Evolutionary conservation across 495 filamentous ascomycete genomes (phyloP), one percentile per base, ranked within the genome.

Genomic region (Patellaria atrata): DNA sequence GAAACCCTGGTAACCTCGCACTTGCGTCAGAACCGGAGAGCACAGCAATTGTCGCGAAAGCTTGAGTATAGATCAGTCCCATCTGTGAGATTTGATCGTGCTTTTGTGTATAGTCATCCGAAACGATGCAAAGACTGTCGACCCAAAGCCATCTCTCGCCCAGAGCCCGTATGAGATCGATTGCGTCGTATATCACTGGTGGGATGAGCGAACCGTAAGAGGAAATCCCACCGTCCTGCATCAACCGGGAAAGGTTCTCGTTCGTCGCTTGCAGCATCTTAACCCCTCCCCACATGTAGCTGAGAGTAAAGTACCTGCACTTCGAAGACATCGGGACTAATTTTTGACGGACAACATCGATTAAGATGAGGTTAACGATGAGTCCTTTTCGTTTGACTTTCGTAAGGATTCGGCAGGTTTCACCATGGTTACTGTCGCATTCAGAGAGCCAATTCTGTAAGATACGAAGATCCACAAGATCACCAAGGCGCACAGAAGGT

Each of bases 121-220:
- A 39, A 15, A 46, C 17, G 13, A 46, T 46, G 14, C 38, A 46
- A 15, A 46, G 19, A 11, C 27, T 24, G 28, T 41, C 38, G 3
- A 42, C 30, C 43, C 43, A 46, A 11, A 46, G 38, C 17, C 42
- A 42, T 1, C 28, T 19, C 16, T 31, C 19, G 10, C 37, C 37
- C 4, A 40, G 18, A 5, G 11, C 22, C 3, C 31, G 18, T 7
- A 18, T 27, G 11, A 45, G 4, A 11, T 6, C 4, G 1, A 45
- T 35, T 2, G 42, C 42, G 26, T 45, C 42, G 12, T 16, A 11
- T 14, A 45, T 30, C 3, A 31, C 22, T 12, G 28, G n/a, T 16
- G 31, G 37, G 7, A 21, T n/a, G n/a, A n/a, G n/a, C n/a, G 24
- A 20, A 5, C 5, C 27, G 12, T 19, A 9, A 16, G 5, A 15